A percentile compares a stretch with the other conserved stretches of the same genome.
Conservation (phyloP, 2,329 filamentous ascomycete genomes). For the Huntiella abstrusa region DNA sequence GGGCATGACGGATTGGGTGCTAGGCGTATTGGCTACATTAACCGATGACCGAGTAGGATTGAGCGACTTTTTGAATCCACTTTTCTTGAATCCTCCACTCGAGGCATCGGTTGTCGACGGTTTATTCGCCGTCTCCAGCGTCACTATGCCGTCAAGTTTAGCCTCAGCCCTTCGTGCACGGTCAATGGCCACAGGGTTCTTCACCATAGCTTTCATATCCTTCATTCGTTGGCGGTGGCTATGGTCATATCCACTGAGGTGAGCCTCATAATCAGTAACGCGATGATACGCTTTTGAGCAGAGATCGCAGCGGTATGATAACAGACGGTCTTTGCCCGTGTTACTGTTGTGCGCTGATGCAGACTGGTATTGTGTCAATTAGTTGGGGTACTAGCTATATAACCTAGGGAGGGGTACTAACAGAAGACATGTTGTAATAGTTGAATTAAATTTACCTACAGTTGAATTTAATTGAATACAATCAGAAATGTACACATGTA, state of each 20-base stretch:
- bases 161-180: constrained; percentile 52
- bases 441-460: too few relatives aligned
- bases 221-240: constrained; percentile 79
- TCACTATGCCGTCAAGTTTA: constrained; percentile 49
- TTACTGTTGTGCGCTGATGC: too few relatives aligned
- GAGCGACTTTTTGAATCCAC: constrained; percentile 63
- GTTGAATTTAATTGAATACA: too few relatives aligned
- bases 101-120: not conserved
- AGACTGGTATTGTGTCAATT: not conserved
- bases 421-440: constrained; percentile 1
- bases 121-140: constrained; percentile 36
- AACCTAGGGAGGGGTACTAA: not conserved
- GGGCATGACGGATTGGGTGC: too few relatives aligned
- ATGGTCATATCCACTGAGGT: constrained; percentile 88
- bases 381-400: not conserved
- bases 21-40: too few relatives aligned
- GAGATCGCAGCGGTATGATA: constrained; percentile 64
- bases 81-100: constrained; percentile 40
- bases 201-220: constrained; percentile 71
- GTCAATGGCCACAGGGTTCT: constrained; percentile 45
- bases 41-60: constrained; percentile 17
- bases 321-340: too few relatives aligned
- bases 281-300: constrained; percentile 90
- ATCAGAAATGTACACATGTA: too few relatives aligned
- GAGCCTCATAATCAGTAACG: constrained; percentile 90